phyloP scores from a whole-genome alignment of 345 rosid species.

The Eucalyptus curtisii region DNA sequence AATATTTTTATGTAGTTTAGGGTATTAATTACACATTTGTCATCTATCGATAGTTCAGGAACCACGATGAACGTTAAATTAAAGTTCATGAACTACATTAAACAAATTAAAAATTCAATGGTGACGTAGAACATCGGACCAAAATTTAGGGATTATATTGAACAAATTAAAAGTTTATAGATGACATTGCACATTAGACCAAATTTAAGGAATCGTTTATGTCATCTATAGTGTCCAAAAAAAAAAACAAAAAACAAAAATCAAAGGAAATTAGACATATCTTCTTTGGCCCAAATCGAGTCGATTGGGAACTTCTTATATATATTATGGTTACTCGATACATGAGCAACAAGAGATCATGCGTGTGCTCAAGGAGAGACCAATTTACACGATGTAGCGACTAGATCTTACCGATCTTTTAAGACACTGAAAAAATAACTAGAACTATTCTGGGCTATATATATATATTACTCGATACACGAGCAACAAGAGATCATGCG shows the following conservation, averaged over 20 bases:
- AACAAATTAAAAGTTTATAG: rapidly evolving
- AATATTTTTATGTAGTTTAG: too few species aligned
- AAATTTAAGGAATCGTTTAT: too few species aligned
- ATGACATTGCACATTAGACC: rapidly evolving
- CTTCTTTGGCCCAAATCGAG: neutral
- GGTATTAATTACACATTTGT: too few species aligned
- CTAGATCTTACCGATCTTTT: neutral
- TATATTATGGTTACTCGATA: neutral
- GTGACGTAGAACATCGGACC: rapidly evolving
- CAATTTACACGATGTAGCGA: rapidly evolving
- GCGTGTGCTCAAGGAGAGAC: neutral
- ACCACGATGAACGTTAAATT: rapidly evolving
- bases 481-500: neutral
- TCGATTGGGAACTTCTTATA: neutral
- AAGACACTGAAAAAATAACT: neutral
- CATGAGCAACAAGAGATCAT: neutral
- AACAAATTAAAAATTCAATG: rapidly evolving
- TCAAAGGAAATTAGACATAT: neutral
- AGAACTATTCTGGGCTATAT: neutral
- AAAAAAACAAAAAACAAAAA: neutral
- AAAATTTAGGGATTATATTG: neutral
- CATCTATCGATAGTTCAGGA: too few species aligned
- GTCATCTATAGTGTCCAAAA: neutral
- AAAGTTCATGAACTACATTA: rapidly evolving
- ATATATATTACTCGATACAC: neutral